Percentiles rank a stretch among this genome's conserved stretches.
Conservation (phyloP, 345 rosid species). For the Nasturtium officinale region DNA sequence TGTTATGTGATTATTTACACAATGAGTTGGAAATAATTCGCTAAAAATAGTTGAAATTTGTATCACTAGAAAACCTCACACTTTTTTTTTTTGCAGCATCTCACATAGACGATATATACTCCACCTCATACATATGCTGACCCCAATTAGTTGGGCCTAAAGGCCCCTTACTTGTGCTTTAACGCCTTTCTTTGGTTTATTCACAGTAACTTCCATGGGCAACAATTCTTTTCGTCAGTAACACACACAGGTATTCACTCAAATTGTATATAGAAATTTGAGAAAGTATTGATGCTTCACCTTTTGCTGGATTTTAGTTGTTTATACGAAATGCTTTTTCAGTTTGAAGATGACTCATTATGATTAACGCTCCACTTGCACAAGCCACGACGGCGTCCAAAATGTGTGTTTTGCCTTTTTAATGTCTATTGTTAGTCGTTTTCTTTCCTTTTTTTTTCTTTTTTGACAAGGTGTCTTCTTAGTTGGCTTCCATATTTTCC, state of each 20-base stretch:
- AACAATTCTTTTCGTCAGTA: not conserved
- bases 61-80: not conserved
- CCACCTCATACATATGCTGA: not conserved
- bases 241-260: not conserved
- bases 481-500: too few relatives aligned
- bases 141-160: not conserved
- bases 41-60: not conserved
- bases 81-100: not conserved
- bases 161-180: not conserved
- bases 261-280: not conserved
- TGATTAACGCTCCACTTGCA: not conserved
- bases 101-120: not conserved
- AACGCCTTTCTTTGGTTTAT: not conserved
- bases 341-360: not conserved
- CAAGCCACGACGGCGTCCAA: conserved; percentile 25
- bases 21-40: not conserved
- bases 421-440: not conserved
- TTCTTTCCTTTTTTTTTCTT: too few relatives aligned
- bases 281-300: conserved; percentile 2
- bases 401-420: too few relatives aligned
- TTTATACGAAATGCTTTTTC: conserved; percentile 16
- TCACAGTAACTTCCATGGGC: not conserved
- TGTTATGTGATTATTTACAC: not conserved
- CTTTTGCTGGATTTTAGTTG: conserved; percentile 18
- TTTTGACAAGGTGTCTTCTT: too few relatives aligned